Percentiles rank a stretch among this genome's conserved stretches.
Evolutionary conservation across 1,284 basidiomycete genomes (phyloP).

Genomic region (Austroboletus novae-zelandiae): DNA sequence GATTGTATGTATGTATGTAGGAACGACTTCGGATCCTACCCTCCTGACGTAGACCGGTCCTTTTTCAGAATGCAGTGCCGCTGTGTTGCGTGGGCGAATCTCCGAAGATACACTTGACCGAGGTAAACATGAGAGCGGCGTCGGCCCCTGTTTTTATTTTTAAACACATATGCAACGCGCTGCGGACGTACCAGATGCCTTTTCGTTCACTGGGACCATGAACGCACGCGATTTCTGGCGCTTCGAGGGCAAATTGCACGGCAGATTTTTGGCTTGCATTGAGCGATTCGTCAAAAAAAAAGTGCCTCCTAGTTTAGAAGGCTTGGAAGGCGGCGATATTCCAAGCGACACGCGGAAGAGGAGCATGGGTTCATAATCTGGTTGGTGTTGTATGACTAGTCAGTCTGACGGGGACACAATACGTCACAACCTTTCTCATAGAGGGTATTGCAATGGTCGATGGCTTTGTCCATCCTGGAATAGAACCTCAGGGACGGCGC

Average conservation of each 20-base stretch:
- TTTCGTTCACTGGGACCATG: slow-evolving; percentile 93
- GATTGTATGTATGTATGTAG: not conserved
- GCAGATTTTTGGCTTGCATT: slow-evolving; percentile 86
- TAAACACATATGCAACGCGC: not conserved
- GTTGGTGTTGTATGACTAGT: slow-evolving; percentile 21
- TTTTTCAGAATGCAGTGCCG: slow-evolving; percentile 73
- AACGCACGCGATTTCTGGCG: slow-evolving; percentile 85
- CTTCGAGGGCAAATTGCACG: slow-evolving; percentile 69
- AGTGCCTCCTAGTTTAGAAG: slow-evolving; percentile 40
- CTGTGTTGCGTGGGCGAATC: slow-evolving; percentile 88
- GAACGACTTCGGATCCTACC: not conserved
- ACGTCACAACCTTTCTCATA: slow-evolving; percentile 14
- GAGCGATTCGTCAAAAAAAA: slow-evolving; percentile 74
- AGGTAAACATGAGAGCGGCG: not conserved
- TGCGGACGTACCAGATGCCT: slow-evolving; percentile 75
- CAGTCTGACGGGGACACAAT: slow-evolving; percentile 11
- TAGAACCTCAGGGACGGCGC: not conserved
- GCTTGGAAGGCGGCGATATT: no score
- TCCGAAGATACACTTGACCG: slow-evolving; percentile 85
- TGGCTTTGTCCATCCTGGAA: slow-evolving; percentile 79
- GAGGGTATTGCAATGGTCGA: slow-evolving; percentile 49
- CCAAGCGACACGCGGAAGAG: slow-evolving; percentile 71
- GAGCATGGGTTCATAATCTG: slow-evolving; percentile 42
- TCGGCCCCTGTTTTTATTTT: no score
- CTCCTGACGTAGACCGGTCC: not conserved